A percentile compares a stretch with the other conserved stretches of the same genome.
These are phyloP conservation scores for Penicillium crustosum DNA, from an alignment of 2,329 filamentous ascomycete genomes.

Conservation along the genomic window DNA sequence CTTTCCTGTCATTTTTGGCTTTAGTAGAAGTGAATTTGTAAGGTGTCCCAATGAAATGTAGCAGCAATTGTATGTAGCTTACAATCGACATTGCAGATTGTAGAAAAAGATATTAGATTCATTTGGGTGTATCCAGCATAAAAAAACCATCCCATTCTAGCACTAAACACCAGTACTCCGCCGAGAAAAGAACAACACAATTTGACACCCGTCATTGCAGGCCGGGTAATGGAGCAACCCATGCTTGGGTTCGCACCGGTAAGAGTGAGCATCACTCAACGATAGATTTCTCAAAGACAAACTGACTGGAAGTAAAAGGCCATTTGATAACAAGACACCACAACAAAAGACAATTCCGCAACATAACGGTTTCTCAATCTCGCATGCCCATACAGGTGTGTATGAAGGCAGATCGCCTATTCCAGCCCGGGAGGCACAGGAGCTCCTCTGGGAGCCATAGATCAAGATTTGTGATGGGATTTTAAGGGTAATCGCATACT, in stretches of 20 bases:
- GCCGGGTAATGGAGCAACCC: not conserved
- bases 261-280: not conserved
- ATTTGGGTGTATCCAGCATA: not conserved
- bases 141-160: not conserved
- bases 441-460: not conserved
- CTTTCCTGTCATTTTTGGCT: constrained; percentile 5
- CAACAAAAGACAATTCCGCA: not conserved
- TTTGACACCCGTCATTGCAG: too few relatives aligned
- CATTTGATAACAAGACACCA: not conserved
- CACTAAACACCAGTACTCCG: not conserved
- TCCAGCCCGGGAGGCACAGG: not conserved
- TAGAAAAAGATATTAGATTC: not conserved
- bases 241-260: not conserved
- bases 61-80: not conserved
- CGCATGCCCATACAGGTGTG: not conserved
- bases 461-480: not conserved
- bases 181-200: not conserved
- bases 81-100: not conserved
- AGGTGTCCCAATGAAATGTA: not conserved
- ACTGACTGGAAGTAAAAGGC: not conserved
- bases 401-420: not conserved
- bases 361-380: not conserved
- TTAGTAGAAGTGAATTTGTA: not conserved
- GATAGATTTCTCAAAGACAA: not conserved
- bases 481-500: constrained; percentile 29